Conservation (phyloP, 1,284 basidiomycete genomes). For the Ceratobasidium sp. region DNA sequence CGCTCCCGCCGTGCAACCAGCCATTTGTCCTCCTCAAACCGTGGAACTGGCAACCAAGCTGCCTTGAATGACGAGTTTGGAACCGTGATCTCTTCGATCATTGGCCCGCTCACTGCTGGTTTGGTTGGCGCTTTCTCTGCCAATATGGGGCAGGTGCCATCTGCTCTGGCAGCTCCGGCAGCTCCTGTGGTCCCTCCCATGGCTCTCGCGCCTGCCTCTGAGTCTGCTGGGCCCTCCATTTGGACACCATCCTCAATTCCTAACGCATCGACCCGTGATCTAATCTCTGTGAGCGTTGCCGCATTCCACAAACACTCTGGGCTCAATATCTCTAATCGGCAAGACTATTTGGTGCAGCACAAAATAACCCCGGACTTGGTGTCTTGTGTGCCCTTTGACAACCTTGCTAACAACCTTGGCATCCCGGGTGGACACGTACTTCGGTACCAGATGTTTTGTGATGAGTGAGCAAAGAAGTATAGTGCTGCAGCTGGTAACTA, state of each 20-base stretch:
- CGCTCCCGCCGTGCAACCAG: not conserved
- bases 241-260: not conserved
- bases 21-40: too few relatives aligned
- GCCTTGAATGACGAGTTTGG: too few relatives aligned
- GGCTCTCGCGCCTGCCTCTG: too few relatives aligned
- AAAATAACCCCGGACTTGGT: not conserved
- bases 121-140: not conserved
- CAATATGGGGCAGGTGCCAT: not conserved
- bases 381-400: not conserved
- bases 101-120: not conserved
- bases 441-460: not conserved
- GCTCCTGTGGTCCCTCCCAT: not conserved
- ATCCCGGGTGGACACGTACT: not conserved
- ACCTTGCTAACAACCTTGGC: not conserved
- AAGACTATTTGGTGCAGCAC: not conserved
- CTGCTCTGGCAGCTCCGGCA: not conserved
- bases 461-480: not conserved
- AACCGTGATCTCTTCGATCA: not conserved
- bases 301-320: not conserved
- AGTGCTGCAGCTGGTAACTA: not conserved
- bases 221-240: too few relatives aligned
- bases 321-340: not conserved
- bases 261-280: not conserved
- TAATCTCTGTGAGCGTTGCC: not conserved
- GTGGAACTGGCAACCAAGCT: too few relatives aligned